Percentiles rank a stretch among this genome's conserved stretches.
Conservation (phyloP, 805 yeast species). For the Candida pseudofarinosa region DNA sequence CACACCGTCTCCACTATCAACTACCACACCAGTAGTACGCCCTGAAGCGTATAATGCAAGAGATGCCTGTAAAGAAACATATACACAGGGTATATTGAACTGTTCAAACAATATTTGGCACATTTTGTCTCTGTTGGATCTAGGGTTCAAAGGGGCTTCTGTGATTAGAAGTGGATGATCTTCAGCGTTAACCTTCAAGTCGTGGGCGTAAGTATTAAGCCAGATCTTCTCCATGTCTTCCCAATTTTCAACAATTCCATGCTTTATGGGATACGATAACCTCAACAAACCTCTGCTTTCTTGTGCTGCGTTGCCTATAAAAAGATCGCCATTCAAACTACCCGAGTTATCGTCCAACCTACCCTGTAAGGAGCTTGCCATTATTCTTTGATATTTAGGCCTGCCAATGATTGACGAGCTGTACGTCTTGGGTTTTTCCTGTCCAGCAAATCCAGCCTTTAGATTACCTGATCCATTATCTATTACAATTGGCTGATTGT, state of each 20-base stretch:
- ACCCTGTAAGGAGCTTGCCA: constrained; percentile 49
- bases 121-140: constrained; percentile 52
- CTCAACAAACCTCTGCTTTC: constrained; percentile 71
- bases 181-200: constrained; percentile 55
- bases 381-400: constrained; percentile 78
- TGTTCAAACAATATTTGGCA: constrained; percentile 69
- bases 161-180: constrained; percentile 88
- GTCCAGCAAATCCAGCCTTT: constrained; percentile 92
- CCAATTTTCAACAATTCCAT: constrained; percentile 99
- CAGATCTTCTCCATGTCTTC: constrained; percentile 92
- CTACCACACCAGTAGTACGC: constrained; percentile 81
- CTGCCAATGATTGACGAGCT: constrained; percentile 70
- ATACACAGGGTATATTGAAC: constrained; percentile 73
- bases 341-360: constrained; percentile 5
- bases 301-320: constrained; percentile 75
- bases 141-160: constrained; percentile 83
- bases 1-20: constrained; percentile 94
- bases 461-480: constrained; percentile 75
- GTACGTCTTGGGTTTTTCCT: constrained; percentile 67
- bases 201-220: constrained; percentile 61
- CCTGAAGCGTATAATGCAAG: constrained; percentile 85
- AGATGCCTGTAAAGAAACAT: constrained; percentile 71
- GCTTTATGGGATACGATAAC: constrained; percentile 68
- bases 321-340: constrained; percentile 62
- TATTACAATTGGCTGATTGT: constrained; percentile 44